Conservation (phyloP, 2,329 filamentous ascomycete genomes). For the Verticillium klebahnii region DNA sequence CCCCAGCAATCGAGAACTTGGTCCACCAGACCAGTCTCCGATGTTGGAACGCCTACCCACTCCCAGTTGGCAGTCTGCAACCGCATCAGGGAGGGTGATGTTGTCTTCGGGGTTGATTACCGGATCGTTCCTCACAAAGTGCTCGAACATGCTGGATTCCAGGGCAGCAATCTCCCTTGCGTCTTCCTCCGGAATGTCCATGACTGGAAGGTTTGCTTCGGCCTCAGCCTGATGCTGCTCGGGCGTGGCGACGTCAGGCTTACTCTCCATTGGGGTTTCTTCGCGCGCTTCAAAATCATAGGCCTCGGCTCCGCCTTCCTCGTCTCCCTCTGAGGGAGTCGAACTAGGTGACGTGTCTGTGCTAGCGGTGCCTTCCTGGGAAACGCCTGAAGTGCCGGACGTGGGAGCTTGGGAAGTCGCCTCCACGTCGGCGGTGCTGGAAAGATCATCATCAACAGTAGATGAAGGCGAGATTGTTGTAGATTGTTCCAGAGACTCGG, state of each 20-base stretch:
- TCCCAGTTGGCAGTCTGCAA: neutral
- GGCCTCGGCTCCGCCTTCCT: neutral
- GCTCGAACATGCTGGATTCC: neutral
- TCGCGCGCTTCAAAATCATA: neutral
- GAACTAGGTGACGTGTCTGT: neutral
- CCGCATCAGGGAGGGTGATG: neutral
- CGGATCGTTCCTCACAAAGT: neutral
- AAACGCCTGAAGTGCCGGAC: neutral
- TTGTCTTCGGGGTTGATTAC: neutral
- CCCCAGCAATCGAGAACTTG: neutral
- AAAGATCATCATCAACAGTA: neutral
- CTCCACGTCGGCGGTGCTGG: neutral
- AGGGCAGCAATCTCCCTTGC: neutral
- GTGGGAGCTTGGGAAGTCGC: neutral
- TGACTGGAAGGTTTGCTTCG: neutral
- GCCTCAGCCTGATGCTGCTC: neutral
- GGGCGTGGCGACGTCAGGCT: neutral
- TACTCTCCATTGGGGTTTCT: neutral
- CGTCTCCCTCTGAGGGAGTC: neutral
- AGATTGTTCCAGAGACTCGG: neutral
- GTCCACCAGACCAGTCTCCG: neutral
- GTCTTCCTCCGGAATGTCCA: neutral
- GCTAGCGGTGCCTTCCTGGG: neutral
- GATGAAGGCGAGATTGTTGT: neutral
- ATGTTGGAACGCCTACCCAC: neutral